Conservation (phyloP, 805 yeast species). For the Schwanniomyces yamadae region DNA sequence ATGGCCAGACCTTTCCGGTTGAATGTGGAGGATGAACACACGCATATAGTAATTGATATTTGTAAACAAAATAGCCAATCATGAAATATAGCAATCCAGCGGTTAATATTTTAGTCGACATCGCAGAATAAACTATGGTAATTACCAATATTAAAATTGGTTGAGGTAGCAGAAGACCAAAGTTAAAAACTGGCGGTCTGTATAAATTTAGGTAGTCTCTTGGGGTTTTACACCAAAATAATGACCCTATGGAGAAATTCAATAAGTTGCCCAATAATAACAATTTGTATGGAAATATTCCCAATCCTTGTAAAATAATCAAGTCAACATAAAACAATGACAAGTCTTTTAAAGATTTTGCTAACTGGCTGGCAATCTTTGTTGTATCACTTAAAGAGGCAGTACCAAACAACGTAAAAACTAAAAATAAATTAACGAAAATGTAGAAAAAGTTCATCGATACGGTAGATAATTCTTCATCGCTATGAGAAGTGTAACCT, state of each 20-base stretch:
- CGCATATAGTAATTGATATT: constrained; percentile 85
- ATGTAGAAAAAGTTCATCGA: constrained; percentile 93
- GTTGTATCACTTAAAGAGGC: constrained; percentile 89
- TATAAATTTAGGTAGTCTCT: constrained; percentile 73
- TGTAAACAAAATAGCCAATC: constrained; percentile 84
- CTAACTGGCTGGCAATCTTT: constrained; percentile 81
- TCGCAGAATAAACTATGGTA: constrained; percentile 81
- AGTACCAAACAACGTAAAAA: constrained; percentile 92
- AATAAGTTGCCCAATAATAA: constrained; percentile 75
- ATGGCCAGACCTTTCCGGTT: constrained; percentile 95
- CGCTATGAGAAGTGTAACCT: constrained; percentile 89
- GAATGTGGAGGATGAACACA: constrained; percentile 96
- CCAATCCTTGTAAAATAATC: constrained; percentile 75
- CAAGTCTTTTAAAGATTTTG: constrained; percentile 73
- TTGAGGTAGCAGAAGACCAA: constrained; percentile 88
- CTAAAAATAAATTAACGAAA: constrained; percentile 89
- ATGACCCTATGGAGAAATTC: constrained; percentile 56
- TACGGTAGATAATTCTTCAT: constrained; percentile 85
- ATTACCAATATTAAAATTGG: constrained; percentile 84
- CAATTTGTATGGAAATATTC: constrained; percentile 87
- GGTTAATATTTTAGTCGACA: constrained; percentile 81
- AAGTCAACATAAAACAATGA: constrained; percentile 90
- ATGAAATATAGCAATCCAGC: constrained; percentile 84
- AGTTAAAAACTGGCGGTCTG: constrained; percentile 88
- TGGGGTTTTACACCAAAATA: constrained; percentile 75